phyloP scores from a whole-genome alignment of 2,329 filamentous ascomycete genomes.

The Diaporthe velutina region DNA sequence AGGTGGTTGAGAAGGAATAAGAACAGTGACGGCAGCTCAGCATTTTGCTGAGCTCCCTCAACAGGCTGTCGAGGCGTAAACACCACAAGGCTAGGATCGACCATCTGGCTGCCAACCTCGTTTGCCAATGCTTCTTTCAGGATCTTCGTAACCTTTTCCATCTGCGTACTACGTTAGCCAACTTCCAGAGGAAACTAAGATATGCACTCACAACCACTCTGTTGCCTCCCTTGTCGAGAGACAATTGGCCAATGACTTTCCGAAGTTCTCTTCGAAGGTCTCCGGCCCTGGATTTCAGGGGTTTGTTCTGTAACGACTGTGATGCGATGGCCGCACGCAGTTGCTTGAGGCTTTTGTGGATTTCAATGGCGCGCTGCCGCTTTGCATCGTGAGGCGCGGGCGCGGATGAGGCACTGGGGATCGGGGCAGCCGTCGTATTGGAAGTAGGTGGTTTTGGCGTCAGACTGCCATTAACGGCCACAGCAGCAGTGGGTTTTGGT shows the following conservation, averaged over 20 bases:
- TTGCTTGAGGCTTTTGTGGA: constrained; percentile 78
- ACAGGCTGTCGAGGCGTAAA: constrained; percentile 55
- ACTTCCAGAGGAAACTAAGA: constrained; percentile 32
- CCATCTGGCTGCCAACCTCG: constrained; percentile 57
- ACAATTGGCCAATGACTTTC: constrained; percentile 80
- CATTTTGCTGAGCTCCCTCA: constrained; percentile 58
- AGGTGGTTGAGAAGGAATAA: constrained; percentile 82
- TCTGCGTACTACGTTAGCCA: constrained; percentile 48
- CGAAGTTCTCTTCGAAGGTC: constrained; percentile 79
- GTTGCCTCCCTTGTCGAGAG: constrained; percentile 53
- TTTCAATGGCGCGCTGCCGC: constrained; percentile 62
- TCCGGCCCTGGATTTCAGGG: constrained; percentile 75
- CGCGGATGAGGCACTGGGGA: neutral
- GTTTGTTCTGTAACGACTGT: constrained; percentile 66
- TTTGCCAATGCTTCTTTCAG: constrained; percentile 66
- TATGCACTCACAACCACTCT: constrained; percentile 55
- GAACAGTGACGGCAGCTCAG: constrained; percentile 68
- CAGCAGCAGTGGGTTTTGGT: neutral
- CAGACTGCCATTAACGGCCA: constrained; percentile 30
- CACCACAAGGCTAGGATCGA: constrained; percentile 68
- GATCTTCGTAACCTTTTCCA: constrained; percentile 61
- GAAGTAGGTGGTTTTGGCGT: neutral
- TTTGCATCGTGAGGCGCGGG: constrained; percentile 29
- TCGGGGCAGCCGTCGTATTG: constrained; percentile 1
- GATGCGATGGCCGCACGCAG: constrained; percentile 61